Base-by-base conservation (phyloP, 805 yeast species). In the Aciculoconidium aculeatum region DNA sequence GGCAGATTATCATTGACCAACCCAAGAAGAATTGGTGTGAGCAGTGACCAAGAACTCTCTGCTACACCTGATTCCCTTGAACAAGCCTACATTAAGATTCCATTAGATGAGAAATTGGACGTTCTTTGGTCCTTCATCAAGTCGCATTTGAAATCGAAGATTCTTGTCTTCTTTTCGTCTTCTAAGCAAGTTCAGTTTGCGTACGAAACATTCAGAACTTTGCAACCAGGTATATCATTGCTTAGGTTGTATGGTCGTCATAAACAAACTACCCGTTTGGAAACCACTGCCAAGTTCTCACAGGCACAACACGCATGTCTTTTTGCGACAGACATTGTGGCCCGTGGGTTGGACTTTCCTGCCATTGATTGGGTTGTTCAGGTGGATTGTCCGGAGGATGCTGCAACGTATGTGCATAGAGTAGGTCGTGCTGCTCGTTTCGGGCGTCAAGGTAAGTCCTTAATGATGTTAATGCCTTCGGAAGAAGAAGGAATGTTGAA, bases 321-420 rank as follows among this genome's bases (percentile, higher is more conserved):
- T 27, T 77, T 86, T 48, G 92, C 95, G 0, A 86, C 96, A 0
- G 96, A 86, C 58, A 80, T 86, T 25, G 95, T 85, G 8, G 95
- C 96, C 1, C 66, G 96, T 51, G 96, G 96, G 11, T 71, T 86
- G 22, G 96, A 86, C 53, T 85, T 87, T 55, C 95, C 96, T 0
- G 83, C 88, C 5, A 83, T 86, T 28, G 94, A 87, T 49, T 86
- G 96, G 96, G 95, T 86, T n/a, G 65, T 86, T 6, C 96, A 86
- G 53, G 69, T 85, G 1, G 96, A 86, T 50, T 83, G 94, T 45
- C 95, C 96, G 0, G 96, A 86, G 50, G 94, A 84, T 53, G 70
- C 76, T 2, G 85, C 87, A 17, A 87, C 96, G 0, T 86, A 87
- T 54, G 83, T 86, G 30, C 96, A 86, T 45, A 67, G 96, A 47